Evolutionary conservation across 2,329 filamentous ascomycete species (phyloP).

Genomic region (Calonectria montana): DNA sequence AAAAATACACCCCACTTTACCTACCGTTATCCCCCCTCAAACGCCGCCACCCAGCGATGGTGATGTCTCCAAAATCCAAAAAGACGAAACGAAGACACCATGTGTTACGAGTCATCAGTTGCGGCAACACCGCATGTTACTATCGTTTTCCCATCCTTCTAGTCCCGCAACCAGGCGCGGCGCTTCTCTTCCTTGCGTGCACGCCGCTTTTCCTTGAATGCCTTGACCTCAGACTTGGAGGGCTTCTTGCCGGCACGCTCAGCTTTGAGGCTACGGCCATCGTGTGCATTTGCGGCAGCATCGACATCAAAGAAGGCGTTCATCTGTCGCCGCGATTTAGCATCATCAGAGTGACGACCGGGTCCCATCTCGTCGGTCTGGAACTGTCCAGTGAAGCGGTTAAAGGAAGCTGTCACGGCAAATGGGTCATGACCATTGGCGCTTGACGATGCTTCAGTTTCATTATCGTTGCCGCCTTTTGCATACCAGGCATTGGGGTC

Average conservation of each 20-base stretch:
- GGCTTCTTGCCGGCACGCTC: slow-evolving; percentile 89
- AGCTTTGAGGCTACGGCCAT: slow-evolving; percentile 90
- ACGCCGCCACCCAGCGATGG: slow-evolving; percentile 33
- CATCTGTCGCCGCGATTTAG: slow-evolving; percentile 89
- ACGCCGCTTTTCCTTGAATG: slow-evolving; percentile 89
- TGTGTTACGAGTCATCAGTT: not conserved
- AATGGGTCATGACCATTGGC: slow-evolving; percentile 61
- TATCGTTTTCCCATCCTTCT: slow-evolving; percentile 43
- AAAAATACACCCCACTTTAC: slow-evolving; percentile 15
- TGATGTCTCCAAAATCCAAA: slow-evolving; percentile 1
- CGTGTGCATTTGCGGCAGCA: slow-evolving; percentile 89
- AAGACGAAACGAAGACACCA: not conserved
- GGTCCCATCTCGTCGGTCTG: slow-evolving; percentile 75
- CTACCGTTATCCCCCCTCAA: slow-evolving; percentile 22
- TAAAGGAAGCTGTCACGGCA: slow-evolving; percentile 81
- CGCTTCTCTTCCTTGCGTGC: slow-evolving; percentile 95
- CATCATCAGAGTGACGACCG: slow-evolving; percentile 86
- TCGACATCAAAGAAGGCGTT: slow-evolving; percentile 97
- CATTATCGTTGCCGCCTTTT: slow-evolving; percentile 60
- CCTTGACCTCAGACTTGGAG: slow-evolving; percentile 86
- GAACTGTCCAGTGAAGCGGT: slow-evolving; percentile 88
- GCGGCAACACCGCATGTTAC: not conserved
- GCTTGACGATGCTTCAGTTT: slow-evolving; percentile 42
- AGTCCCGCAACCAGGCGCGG: slow-evolving; percentile 90
- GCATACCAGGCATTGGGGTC: slow-evolving; percentile 97